Evolutionary conservation across 352 stramenopile species (phyloP).

Genomic region (Pythium angustatum): DNA sequence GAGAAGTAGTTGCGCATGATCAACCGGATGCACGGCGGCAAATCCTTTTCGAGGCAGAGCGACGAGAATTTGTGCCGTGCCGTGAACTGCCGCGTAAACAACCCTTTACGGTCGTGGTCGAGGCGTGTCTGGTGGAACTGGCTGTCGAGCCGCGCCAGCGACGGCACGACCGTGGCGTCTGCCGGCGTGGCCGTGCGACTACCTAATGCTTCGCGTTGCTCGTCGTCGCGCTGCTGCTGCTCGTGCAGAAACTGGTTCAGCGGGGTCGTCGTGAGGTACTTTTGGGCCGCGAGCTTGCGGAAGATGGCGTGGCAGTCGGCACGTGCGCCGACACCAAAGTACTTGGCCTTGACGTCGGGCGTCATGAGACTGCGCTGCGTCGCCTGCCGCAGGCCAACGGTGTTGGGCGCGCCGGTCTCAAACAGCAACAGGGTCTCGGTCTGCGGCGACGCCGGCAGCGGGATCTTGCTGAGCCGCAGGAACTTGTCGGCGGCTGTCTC

Average conservation of each 20-base stretch:
- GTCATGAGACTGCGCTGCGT: conserved; percentile 44
- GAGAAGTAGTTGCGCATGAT: conserved; percentile 82
- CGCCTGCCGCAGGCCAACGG: conserved; percentile 16
- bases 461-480: conserved; percentile 57
- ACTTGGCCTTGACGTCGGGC: conserved; percentile 61
- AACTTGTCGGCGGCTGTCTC: conserved; percentile 66
- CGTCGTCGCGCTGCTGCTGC: conserved; percentile 35
- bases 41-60: conserved; percentile 70
- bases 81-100: conserved; percentile 62
- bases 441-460: conserved; percentile 33
- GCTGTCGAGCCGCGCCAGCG: conserved; percentile 21
- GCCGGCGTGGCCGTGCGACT: conserved; percentile 21
- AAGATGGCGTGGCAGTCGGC: conserved; percentile 66
- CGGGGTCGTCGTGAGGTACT: conserved; percentile 54
- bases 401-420: conserved; percentile 34
- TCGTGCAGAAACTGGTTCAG: conserved; percentile 54
- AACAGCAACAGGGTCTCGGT: conserved; percentile 37
- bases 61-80: conserved; percentile 76
- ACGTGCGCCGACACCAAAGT: conserved; percentile 55
- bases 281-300: conserved; percentile 63
- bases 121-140: conserved; percentile 21
- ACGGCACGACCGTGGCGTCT: not conserved
- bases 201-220: conserved; percentile 19
- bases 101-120: conserved; percentile 29
- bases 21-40: conserved; percentile 71